These are phyloP conservation scores for Borealophlyctis nickersoniae DNA, from an alignment of 192 early-diverging fungal species.

Conservation along the genomic window DNA sequence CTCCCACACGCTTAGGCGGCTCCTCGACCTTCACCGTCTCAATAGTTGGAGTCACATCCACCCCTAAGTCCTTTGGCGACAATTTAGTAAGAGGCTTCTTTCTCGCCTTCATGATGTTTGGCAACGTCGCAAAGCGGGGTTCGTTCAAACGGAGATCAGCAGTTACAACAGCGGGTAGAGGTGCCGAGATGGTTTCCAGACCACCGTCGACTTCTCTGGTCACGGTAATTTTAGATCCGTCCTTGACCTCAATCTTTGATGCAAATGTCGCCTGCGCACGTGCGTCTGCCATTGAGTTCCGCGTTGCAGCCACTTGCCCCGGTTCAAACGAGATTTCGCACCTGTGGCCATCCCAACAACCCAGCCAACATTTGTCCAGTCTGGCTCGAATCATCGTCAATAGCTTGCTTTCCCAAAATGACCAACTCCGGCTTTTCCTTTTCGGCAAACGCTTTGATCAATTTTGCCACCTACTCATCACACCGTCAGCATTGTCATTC, in stretches of 20 bases:
- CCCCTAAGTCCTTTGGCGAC: slow-evolving; percentile 72
- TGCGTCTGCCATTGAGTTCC: too few species aligned
- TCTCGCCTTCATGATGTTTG: slow-evolving; percentile 99
- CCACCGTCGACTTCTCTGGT: slow-evolving; percentile 98
- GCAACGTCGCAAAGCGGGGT: slow-evolving; percentile 92
- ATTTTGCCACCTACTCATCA: slow-evolving; percentile 76
- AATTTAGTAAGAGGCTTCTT: slow-evolving; percentile 90
- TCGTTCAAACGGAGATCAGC: slow-evolving; percentile 96
- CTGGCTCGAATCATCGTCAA: slow-evolving; percentile 97
- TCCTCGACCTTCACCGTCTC: slow-evolving; percentile 87
- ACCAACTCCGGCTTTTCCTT: slow-evolving; percentile 93
- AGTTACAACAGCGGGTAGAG: slow-evolving; percentile 90
- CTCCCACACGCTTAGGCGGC: slow-evolving; percentile 89
- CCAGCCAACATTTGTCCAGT: slow-evolving; percentile 99
- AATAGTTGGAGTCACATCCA: slow-evolving; percentile 81
- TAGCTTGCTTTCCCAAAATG: slow-evolving; percentile 97
- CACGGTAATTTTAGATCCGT: slow-evolving; percentile 69
- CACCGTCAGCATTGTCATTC: not conserved
- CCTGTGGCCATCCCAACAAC: slow-evolving; percentile 88
- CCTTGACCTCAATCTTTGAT: slow-evolving; percentile 82
- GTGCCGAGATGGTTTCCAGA: slow-evolving; percentile 79
- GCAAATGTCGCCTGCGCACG: slow-evolving; percentile 96
- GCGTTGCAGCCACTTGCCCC: slow-evolving; percentile 2
- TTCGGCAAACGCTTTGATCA: slow-evolving; percentile 81
- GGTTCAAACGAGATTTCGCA: slow-evolving; percentile 25